These are phyloP conservation scores for Zymoseptoria ardabiliae DNA, from an alignment of 2,329 filamentous ascomycete species.

Conservation along the genomic window DNA sequence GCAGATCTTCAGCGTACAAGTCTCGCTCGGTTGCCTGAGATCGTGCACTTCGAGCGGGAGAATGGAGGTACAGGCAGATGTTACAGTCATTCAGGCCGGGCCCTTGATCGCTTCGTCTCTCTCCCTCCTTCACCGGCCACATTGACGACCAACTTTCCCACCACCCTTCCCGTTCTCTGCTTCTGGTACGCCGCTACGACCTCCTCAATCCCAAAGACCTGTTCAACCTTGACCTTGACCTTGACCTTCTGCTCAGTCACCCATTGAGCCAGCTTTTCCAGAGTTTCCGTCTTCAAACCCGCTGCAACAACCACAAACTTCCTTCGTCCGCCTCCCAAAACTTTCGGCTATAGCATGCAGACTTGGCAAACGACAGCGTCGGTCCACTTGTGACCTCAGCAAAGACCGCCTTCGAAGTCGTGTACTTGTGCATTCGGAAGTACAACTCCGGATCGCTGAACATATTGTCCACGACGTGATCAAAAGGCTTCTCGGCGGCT, in stretches of 20 bases:
- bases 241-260: slow-evolving; percentile 52
- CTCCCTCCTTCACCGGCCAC: slow-evolving; percentile 7
- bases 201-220: slow-evolving; percentile 49
- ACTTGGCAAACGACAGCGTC: slow-evolving; percentile 24
- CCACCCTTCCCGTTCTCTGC: slow-evolving; percentile 48
- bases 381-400: slow-evolving; percentile 44
- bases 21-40: too few species aligned
- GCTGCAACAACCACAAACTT: slow-evolving; percentile 34
- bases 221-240: slow-evolving; percentile 49
- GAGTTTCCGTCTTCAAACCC: slow-evolving; percentile 37
- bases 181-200: slow-evolving; percentile 51
- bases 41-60: too few species aligned
- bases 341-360: slow-evolving; percentile 24
- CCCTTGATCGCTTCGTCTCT: too few species aligned
- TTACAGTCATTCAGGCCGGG: too few species aligned
- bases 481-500: slow-evolving; percentile 41
- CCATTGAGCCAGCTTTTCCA: slow-evolving; percentile 47
- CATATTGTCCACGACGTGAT: slow-evolving; percentile 52
- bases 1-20: too few species aligned
- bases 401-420: slow-evolving; percentile 44
- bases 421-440: slow-evolving; percentile 44
- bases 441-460: slow-evolving; percentile 47
- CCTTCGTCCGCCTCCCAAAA: slow-evolving; percentile 46
- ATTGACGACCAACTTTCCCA: slow-evolving; percentile 51
- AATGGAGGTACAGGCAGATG: too few species aligned